Evolutionary conservation across 2,329 filamentous ascomycete species (phyloP).

Genomic region (Pyricularia pennisetigena): DNA sequence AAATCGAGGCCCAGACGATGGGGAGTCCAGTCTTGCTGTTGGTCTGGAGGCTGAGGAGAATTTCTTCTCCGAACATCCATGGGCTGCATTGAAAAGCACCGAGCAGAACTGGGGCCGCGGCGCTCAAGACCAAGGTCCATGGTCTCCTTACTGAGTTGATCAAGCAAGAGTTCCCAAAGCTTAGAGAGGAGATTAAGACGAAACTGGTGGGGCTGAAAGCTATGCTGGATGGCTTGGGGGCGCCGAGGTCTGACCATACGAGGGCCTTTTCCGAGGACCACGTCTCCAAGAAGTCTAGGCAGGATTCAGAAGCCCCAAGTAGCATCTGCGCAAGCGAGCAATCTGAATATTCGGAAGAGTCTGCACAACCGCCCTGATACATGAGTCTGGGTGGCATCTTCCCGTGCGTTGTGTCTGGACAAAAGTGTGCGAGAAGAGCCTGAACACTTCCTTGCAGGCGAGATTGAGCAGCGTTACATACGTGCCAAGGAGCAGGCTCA

Average conservation of each 20-base stretch:
- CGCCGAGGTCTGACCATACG: slow-evolving; percentile 20
- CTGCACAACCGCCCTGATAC: neutral
- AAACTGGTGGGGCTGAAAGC: slow-evolving; percentile 8
- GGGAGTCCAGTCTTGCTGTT: slow-evolving; percentile 17
- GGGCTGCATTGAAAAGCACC: slow-evolving; percentile 19
- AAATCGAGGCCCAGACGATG: slow-evolving; percentile 35
- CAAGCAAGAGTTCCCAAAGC: slow-evolving; percentile 25
- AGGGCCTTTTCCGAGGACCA: slow-evolving; percentile 30
- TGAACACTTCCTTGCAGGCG: slow-evolving; percentile 26
- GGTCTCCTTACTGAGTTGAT: slow-evolving; percentile 29
- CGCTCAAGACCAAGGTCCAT: slow-evolving; percentile 24
- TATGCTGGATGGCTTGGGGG: slow-evolving; percentile 19
- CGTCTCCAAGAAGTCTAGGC: slow-evolving; percentile 5
- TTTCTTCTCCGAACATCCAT: slow-evolving; percentile 27
- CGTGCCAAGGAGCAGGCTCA: slow-evolving; percentile 34
- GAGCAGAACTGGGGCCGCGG: slow-evolving; percentile 21
- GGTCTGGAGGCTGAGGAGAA: slow-evolving; percentile 21
- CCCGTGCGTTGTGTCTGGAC: slow-evolving; percentile 29
- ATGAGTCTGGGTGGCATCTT: neutral
- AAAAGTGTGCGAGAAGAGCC: slow-evolving; percentile 27
- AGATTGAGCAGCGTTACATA: slow-evolving; percentile 33
- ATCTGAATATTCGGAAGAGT: neutral
- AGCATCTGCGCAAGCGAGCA: neutral
- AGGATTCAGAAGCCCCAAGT: neutral
- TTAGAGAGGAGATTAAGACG: slow-evolving; percentile 18